Evolutionary conservation across 202 grass and related monocot genomes (phyloP), one percentile per base, ranked within the genome.

Genomic region (Bolboschoenoplectus hybrid): DNA sequence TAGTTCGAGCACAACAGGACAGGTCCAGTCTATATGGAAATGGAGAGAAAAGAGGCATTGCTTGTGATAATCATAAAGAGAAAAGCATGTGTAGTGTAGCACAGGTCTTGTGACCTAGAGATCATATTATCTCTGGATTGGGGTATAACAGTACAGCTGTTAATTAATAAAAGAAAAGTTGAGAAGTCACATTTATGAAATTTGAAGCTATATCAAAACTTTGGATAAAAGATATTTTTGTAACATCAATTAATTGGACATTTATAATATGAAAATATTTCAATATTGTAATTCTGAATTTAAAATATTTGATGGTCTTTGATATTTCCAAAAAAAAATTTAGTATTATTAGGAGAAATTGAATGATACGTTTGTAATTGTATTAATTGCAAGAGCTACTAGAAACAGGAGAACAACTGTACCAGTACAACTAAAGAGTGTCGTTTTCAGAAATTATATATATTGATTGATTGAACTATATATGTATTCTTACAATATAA

Each of bases 51-150:
- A 58, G 32, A 40, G 2, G 9, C 35, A 57, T 56, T 78, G 73
- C 73, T 77, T 76, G 73, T 77, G 73, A 77, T 76, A 17, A 39
- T 78, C 32, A 40, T 78, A 57, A 76, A 20, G 35, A 52, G 71
- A 74, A 74, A 74, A 78, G 74, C 52, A 78, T 58, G 34, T 36
- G 32, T 78, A 78, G 74, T 36, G 32, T 78, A 78, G 74, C 34
- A 55, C 35, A 40, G 40, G 34, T 40, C 74, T 78, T 78, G 74
- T 78, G 74, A 78, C 7, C 6, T 6, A 57, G 51, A 46, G 41
- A 57, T 78, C 34, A 78, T 17, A 78, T 17, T 17, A 78, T 17
- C 34, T 19, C 5, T 57, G 51, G n/a, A 57, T 57, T 78, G 51
- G 50, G 43, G 19, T 38, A 56, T 51, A 39, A 55, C 6, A 78